phyloP scores from a whole-genome alignment of 2,329 filamentous ascomycete genomes.

The Alternaria metachromatica region DNA sequence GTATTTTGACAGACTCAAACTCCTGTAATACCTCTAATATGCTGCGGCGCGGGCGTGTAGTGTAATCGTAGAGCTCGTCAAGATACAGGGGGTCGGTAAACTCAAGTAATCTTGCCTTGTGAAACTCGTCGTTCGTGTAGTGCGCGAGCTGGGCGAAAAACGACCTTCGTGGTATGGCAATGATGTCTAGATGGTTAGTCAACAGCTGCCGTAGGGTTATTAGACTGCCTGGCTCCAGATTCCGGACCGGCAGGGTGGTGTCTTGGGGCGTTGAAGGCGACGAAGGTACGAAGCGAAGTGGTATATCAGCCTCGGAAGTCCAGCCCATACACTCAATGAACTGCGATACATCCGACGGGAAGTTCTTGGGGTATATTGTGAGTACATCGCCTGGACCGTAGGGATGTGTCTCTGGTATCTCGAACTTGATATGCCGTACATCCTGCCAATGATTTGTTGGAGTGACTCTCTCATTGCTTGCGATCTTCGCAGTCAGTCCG shows the following conservation, averaged over 20 bases:
- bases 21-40: slow-evolving; percentile 93
- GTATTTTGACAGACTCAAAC: slow-evolving; percentile 83
- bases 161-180: slow-evolving; percentile 82
- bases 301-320: slow-evolving; percentile 72
- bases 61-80: slow-evolving; percentile 96
- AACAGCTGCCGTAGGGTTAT: slow-evolving; percentile 77
- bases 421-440: slow-evolving; percentile 78
- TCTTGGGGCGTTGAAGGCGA: slow-evolving; percentile 42
- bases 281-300: slow-evolving; percentile 62
- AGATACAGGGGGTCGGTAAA: slow-evolving; percentile 80
- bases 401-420: slow-evolving; percentile 49
- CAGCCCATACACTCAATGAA: slow-evolving; percentile 83
- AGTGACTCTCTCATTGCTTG: slow-evolving; percentile 75
- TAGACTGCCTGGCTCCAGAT: slow-evolving; percentile 47
- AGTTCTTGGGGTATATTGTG: slow-evolving; percentile 87
- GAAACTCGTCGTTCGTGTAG: slow-evolving; percentile 73
- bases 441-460: slow-evolving; percentile 87
- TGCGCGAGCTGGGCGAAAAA: slow-evolving; percentile 83
- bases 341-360: slow-evolving; percentile 76
- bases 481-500: slow-evolving; percentile 64
- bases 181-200: slow-evolving; percentile 85
- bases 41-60: slow-evolving; percentile 84
- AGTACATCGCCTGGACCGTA: slow-evolving; percentile 80
- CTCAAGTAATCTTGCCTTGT: slow-evolving; percentile 82
- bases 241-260: slow-evolving; percentile 48